Conservation (phyloP, 1,284 basidiomycete species). For the Malassezia japonica region DNA sequence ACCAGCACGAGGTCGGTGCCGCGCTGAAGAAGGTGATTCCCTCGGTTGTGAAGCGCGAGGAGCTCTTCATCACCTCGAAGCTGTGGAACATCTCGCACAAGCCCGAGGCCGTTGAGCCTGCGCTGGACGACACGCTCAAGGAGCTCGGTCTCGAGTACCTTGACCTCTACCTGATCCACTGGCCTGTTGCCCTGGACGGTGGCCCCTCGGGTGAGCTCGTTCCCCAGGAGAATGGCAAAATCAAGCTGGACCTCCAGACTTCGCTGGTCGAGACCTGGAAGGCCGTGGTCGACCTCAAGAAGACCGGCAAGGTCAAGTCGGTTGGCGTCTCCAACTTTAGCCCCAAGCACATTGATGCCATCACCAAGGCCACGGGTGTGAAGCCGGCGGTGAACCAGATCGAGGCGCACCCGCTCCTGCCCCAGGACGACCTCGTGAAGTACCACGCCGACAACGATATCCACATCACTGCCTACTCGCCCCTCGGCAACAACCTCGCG, state of each 20-base stretch:
- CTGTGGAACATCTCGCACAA: slow-evolving; percentile 61
- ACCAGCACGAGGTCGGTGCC: slow-evolving; percentile 50
- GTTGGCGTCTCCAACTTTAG: slow-evolving; percentile 68
- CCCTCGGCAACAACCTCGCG: slow-evolving; percentile 48
- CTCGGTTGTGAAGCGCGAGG: slow-evolving; percentile 50
- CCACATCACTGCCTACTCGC: slow-evolving; percentile 50
- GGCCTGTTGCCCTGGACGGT: slow-evolving; percentile 58
- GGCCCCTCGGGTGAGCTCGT: slow-evolving; percentile 48
- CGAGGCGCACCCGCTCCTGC: slow-evolving; percentile 63
- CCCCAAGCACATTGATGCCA: slow-evolving; percentile 58
- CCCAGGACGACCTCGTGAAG: slow-evolving; percentile 39
- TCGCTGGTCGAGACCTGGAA: slow-evolving; percentile 70
- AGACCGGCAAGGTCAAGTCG: slow-evolving; percentile 48
- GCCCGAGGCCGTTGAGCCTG: slow-evolving; percentile 44
- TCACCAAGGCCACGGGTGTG: slow-evolving; percentile 66
- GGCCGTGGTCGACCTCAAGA: slow-evolving; percentile 59
- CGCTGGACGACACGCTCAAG: slow-evolving; percentile 49
- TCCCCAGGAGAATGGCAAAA: slow-evolving; percentile 53
- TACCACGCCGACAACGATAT: slow-evolving; percentile 38
- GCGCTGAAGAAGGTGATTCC: slow-evolving; percentile 50
- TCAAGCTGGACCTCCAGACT: slow-evolving; percentile 57
- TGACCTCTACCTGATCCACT: slow-evolving; percentile 63
- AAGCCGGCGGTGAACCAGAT: slow-evolving; percentile 72
- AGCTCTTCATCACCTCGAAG: slow-evolving; percentile 52
- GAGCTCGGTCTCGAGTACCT: slow-evolving; percentile 49